These are phyloP conservation scores for Cyclostephanos invisitatus DNA, from an alignment of 108 stramenopile species.

Conservation along the genomic window DNA sequence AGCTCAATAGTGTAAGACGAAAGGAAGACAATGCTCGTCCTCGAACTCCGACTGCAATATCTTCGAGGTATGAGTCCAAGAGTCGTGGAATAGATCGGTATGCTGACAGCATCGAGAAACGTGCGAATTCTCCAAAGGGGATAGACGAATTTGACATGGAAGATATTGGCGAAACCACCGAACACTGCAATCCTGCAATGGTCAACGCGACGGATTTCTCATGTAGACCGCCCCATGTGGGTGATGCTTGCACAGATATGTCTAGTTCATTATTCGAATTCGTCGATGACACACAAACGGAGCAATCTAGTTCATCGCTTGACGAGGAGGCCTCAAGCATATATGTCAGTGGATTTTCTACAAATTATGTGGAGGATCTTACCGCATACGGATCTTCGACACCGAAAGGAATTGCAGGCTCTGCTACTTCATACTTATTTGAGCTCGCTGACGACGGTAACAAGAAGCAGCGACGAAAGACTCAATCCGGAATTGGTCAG, in stretches of 20 bases:
- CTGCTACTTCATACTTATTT: conserved; percentile 23
- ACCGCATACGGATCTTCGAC: not conserved
- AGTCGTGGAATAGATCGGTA: not conserved
- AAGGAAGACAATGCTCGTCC: conserved; percentile 10
- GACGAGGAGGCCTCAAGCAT: conserved; percentile 4
- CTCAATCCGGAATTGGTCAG: conserved; percentile 13
- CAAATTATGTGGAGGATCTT: not conserved
- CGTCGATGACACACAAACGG: conserved; percentile 16
- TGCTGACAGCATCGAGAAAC: not conserved
- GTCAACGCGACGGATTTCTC: not conserved
- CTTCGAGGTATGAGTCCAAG: conserved; percentile 6
- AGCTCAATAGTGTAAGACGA: conserved; percentile 17
- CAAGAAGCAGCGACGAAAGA: conserved; percentile 17
- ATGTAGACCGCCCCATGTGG: not conserved
- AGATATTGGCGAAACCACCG: not conserved
- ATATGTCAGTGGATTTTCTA: conserved; percentile 13
- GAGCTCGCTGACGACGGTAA: conserved; percentile 18
- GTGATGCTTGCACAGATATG: conserved; percentile 6
- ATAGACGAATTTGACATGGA: conserved; percentile 11
- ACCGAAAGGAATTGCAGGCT: not conserved
- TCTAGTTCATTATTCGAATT: conserved; percentile 18
- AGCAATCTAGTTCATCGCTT: conserved; percentile 19
- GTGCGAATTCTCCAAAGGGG: conserved; percentile 13
- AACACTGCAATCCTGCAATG: conserved; percentile 7
- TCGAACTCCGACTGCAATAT: conserved; percentile 9